Conservation (phyloP, 2,329 filamentous ascomycete genomes). For the Curvularia eragrostidis region DNA sequence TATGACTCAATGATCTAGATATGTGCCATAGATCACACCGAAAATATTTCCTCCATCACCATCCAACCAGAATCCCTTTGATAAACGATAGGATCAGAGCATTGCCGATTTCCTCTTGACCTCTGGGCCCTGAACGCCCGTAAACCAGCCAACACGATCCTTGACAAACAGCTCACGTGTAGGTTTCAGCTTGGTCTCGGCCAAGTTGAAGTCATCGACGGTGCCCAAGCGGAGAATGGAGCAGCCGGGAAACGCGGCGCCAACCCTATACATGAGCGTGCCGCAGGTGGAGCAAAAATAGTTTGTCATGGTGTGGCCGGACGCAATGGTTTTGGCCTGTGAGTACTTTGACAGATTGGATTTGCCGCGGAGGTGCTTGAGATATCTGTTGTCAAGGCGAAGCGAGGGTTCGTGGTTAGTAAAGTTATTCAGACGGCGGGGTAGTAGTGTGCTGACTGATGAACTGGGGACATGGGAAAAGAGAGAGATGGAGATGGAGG, state of each 20-base stretch:
- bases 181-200: slow-evolving; percentile 64
- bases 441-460: too few species aligned
- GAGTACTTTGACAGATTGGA: slow-evolving; percentile 57
- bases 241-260: slow-evolving; percentile 53
- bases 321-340: slow-evolving; percentile 40
- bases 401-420: neutral
- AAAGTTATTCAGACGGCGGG: too few species aligned
- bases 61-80: neutral
- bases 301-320: slow-evolving; percentile 61
- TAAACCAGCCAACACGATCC: slow-evolving; percentile 60
- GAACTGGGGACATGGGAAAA: neutral
- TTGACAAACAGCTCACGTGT: slow-evolving; percentile 61
- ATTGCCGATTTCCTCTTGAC: slow-evolving; percentile 1
- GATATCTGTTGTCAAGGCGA: slow-evolving; percentile 13
- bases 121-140: slow-evolving; percentile 7
- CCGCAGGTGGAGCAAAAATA: slow-evolving; percentile 67
- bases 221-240: slow-evolving; percentile 65
- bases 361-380: slow-evolving; percentile 60
- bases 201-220: slow-evolving; percentile 66
- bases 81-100: neutral
- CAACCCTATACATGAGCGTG: slow-evolving; percentile 65
- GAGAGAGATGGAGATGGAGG: neutral
- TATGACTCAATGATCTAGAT: neutral
- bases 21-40: too few species aligned
- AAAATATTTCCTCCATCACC: neutral